Conservation (phyloP, 2,329 filamentous ascomycete genomes). For the Davidsoniella eucalypti region DNA sequence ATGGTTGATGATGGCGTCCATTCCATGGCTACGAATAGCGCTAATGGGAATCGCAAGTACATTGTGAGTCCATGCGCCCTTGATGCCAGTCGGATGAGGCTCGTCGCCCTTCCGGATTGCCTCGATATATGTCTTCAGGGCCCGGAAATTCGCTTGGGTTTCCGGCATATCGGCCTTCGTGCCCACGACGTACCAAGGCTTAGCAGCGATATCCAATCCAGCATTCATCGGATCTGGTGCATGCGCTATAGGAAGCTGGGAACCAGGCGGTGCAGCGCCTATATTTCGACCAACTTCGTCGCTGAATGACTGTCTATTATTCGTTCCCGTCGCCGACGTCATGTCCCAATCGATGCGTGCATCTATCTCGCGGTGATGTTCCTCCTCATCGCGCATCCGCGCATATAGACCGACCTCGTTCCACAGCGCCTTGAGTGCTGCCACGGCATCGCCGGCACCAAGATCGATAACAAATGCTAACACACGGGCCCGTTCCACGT, state of each 20-base stretch:
- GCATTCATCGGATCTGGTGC: conserved; percentile 13
- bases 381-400: conserved; percentile 57
- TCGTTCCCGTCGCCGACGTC: conserved; percentile 25
- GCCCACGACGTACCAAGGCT: conserved; percentile 92
- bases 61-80: conserved; percentile 40
- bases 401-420: conserved; percentile 78
- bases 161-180: conserved; percentile 76
- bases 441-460: conserved; percentile 58
- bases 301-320: not conserved
- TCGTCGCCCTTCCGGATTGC: conserved; percentile 43
- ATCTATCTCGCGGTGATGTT: conserved; percentile 46
- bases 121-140: conserved; percentile 54
- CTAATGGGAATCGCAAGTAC: conserved; percentile 69
- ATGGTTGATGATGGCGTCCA: conserved; percentile 57
- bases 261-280: not conserved
- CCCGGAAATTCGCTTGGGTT: conserved; percentile 61
- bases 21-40: conserved; percentile 73
- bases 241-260: conserved; percentile 18
- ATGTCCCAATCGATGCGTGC: conserved; percentile 41
- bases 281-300: not conserved
- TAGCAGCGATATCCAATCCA: conserved; percentile 60
- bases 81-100: conserved; percentile 55
- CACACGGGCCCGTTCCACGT: conserved; percentile 85
- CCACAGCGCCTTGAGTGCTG: conserved; percentile 70
- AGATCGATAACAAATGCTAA: conserved; percentile 90